A percentile compares a stretch with the other conserved stretches of the same genome.
These are phyloP conservation scores for Penicillium glabrum DNA, from an alignment of 2,329 filamentous ascomycete species.

Conservation along the genomic window DNA sequence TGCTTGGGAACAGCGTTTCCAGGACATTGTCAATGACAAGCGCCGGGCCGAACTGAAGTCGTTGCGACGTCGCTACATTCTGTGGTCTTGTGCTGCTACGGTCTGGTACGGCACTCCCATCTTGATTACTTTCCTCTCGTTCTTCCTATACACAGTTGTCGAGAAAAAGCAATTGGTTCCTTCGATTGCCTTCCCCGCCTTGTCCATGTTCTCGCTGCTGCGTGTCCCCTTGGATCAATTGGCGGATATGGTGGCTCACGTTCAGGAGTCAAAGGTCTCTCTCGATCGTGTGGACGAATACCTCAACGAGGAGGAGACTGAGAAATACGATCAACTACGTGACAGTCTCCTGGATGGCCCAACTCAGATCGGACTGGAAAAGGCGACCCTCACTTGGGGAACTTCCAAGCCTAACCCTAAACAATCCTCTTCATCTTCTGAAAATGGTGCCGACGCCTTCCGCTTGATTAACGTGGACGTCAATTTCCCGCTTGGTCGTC, in stretches of 20 bases:
- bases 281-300: constrained; percentile 96
- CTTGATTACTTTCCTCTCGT: constrained; percentile 93
- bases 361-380: constrained; percentile 77
- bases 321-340: constrained; percentile 85
- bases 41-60: constrained; percentile 74
- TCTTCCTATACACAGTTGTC: constrained; percentile 86
- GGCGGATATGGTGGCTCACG: constrained; percentile 97
- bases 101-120: constrained; percentile 96
- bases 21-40: constrained; percentile 84
- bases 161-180: constrained; percentile 88
- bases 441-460: constrained; percentile 72
- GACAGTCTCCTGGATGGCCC: constrained; percentile 68
- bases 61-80: constrained; percentile 77
- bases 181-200: constrained; percentile 90
- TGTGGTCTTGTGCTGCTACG: constrained; percentile 89
- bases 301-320: constrained; percentile 87
- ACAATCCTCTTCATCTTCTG: constrained; percentile 58
- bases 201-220: constrained; percentile 92
- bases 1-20: constrained; percentile 93
- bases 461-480: constrained; percentile 80
- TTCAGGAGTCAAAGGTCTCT: constrained; percentile 95
- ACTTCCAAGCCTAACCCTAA: constrained; percentile 49
- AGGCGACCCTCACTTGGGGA: constrained; percentile 89
- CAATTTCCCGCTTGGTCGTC: constrained; percentile 77
- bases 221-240: constrained; percentile 92